These are phyloP conservation scores for Cryptosporidium bovis DNA, from an alignment of 169 alveolate species.

Conservation along the genomic window DNA sequence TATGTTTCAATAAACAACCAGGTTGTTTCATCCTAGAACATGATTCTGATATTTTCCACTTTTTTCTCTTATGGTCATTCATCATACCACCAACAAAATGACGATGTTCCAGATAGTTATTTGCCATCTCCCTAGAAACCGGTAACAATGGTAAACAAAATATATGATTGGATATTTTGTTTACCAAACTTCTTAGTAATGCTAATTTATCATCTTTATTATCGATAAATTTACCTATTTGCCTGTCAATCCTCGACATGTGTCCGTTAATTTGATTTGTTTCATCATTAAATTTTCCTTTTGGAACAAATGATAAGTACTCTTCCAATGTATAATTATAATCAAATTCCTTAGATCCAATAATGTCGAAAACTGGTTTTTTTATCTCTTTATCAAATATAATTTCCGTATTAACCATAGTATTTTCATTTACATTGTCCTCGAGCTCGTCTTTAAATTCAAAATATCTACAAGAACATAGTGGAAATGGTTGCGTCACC, in stretches of 20 bases:
- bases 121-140: conserved; percentile 40
- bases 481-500: conserved; percentile 55
- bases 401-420: no score
- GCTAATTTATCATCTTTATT: background rate
- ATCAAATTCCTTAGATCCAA: conserved; percentile 31
- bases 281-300: background rate
- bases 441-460: background rate
- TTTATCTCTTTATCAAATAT: background rate
- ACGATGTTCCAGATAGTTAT: conserved; percentile 26
- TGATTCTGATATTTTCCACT: conserved; percentile 59
- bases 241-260: background rate
- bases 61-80: conserved; percentile 8
- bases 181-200: conserved; percentile 15
- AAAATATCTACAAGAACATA: conserved; percentile 68
- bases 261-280: background rate
- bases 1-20: conserved; percentile 47
- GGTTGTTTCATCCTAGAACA: conserved; percentile 71
- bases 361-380: conserved; percentile 39
- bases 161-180: conserved; percentile 16
- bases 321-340: conserved; percentile 44
- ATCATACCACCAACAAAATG: conserved; percentile 21
- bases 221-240: background rate
- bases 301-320: conserved; percentile 25
- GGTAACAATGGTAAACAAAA: conserved; percentile 25
- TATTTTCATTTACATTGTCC: background rate